Base-by-base conservation (phyloP, 352 stramenopile genomes). In the Globisporangium nodosum region DNA sequence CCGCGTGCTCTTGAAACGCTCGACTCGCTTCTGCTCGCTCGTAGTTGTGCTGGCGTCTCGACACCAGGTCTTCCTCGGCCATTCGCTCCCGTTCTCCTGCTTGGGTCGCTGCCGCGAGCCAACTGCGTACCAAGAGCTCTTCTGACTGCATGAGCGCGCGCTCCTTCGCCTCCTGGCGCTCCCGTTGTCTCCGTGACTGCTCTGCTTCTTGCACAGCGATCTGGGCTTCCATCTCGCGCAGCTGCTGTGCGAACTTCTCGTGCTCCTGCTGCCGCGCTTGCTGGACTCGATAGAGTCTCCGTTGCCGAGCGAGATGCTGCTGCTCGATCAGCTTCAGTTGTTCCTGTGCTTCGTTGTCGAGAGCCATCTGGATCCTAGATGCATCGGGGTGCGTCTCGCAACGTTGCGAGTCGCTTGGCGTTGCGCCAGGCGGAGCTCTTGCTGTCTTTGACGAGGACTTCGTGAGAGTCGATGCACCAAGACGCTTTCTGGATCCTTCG, bases 251-350 rank as follows among this genome's bases (percentile, higher is more conserved):
- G 27, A 59, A 45, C 48, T 65, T 45, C 51, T 79, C 56, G 3
- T 70, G 63, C 7, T 66, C 51, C 24, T 58, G 45, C 55, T 74
- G 68, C 11, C 49, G 47, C 21, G 71, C 33, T 13, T 78, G 70
- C 9, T 66, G 65, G 0, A 51, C n/a, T 21, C 21, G 33, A 56
- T 70, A 63, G 0, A 61, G 12, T 4, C 5, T 18, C 47, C 2
- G 35, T 54, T 69, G 65, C 0, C 58, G 46, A 11, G 30, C 31
- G 52, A 70, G 54, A 47, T 63, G 54, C 20, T 69, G 45, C 0
- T 51, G 55, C 24, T 63, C 15, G n/a, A 60, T 55, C 8, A 21
- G 20, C 37, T 64, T 37, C 21, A 64, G n/a, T 15, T 54, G 51
- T 3, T 8, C 8, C 20, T 55, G 51, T 3, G 33, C 8, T 12